These are phyloP conservation scores for Fusarium circinatum DNA, from an alignment of 2,329 filamentous ascomycete genomes.

Conservation along the genomic window DNA sequence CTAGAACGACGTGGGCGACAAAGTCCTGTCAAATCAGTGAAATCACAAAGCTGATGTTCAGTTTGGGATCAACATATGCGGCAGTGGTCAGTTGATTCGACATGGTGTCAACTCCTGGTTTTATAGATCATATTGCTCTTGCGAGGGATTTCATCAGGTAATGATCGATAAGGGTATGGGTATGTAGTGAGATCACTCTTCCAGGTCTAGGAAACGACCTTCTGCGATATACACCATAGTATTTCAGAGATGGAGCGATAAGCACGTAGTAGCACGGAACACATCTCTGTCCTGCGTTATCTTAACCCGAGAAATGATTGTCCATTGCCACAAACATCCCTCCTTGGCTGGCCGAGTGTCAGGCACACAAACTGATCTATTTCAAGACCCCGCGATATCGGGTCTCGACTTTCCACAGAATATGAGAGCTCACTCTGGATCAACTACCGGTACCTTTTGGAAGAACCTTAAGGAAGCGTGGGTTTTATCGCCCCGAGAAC, in stretches of 20 bases:
- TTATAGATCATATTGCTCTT: neutral
- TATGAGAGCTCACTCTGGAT: neutral
- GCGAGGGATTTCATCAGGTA: neutral
- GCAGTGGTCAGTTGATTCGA: neutral
- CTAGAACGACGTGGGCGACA: neutral
- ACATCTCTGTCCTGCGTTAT: neutral
- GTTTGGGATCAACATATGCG: neutral
- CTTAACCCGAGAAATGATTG: neutral
- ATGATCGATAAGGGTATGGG: neutral
- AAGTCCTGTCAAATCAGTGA: neutral
- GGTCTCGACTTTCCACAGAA: neutral
- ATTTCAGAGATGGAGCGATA: neutral
- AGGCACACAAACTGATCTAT: neutral
- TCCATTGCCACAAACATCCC: neutral
- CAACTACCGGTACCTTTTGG: neutral
- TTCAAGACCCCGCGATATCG: neutral
- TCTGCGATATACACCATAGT: neutral
- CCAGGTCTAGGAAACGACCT: neutral
- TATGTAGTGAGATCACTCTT: neutral
- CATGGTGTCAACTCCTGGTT: neutral
- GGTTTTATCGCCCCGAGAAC: slow-evolving; percentile 26
- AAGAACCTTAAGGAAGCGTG: neutral
- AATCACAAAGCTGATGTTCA: neutral
- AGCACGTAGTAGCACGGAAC: neutral
- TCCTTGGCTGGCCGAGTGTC: slow-evolving; percentile 11